phyloP scores from a whole-genome alignment of 352 stramenopile species.

The Nannochloropsis limnetica region DNA sequence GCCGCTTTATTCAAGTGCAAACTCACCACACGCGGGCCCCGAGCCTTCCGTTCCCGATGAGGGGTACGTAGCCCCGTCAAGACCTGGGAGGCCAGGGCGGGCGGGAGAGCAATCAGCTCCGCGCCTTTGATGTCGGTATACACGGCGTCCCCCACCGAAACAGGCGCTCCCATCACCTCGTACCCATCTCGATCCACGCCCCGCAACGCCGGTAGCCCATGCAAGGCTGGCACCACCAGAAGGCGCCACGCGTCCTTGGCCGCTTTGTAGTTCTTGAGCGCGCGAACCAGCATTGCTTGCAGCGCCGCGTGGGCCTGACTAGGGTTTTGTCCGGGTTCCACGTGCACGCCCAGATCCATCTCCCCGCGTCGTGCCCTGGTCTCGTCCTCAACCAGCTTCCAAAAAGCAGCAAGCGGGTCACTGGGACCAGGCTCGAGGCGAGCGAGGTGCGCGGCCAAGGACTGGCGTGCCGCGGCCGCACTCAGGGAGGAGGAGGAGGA shows the following conservation, averaged over 20 bases:
- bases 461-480: background rate
- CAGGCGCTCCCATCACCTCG: constrained; percentile 6
- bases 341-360: background rate
- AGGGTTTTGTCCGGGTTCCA: background rate
- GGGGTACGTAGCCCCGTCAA: background rate
- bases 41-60: background rate
- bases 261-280: background rate
- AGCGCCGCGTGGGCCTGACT: background rate
- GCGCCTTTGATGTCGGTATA: constrained; percentile 6
- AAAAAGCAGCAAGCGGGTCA: background rate
- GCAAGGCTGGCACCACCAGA: background rate
- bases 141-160: background rate
- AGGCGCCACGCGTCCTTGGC: constrained; percentile 17
- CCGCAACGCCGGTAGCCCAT: background rate
- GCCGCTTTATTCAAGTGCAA: background rate
- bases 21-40: background rate
- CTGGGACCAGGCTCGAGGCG: background rate
- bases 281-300: constrained; percentile 17
- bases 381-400: background rate
- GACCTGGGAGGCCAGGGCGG: background rate
- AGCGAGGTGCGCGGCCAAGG: background rate
- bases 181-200: constrained; percentile 11
- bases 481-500: background rate
- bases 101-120: background rate
- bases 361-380: background rate